Evolutionary conservation across 495 filamentous ascomycete genomes (phyloP).

Genomic region (Neohortaea acidophila): DNA sequence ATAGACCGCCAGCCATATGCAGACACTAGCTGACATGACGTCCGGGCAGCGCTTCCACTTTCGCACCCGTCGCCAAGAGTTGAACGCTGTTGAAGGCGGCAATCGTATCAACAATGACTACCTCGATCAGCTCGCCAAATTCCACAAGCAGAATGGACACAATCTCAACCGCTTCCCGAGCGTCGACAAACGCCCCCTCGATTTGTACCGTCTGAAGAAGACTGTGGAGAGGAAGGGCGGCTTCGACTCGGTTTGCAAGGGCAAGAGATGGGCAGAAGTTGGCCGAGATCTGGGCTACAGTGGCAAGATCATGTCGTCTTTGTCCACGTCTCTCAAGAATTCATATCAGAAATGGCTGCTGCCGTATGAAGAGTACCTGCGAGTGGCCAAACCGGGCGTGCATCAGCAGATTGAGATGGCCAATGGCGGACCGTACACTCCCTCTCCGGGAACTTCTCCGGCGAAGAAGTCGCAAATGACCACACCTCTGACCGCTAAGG

Average conservation of each 20-base stretch:
- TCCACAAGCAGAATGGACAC: slow-evolving; percentile 90
- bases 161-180: slow-evolving; percentile 88
- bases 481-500: slow-evolving; percentile 46
- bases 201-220: slow-evolving; percentile 92
- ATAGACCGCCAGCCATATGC: too few species aligned
- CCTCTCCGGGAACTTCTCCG: slow-evolving; percentile 76
- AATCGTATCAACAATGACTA: slow-evolving; percentile 93
- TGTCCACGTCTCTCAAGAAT: slow-evolving; percentile 96
- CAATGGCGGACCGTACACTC: slow-evolving; percentile 84
- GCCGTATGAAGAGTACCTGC: slow-evolving; percentile 91
- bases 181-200: slow-evolving; percentile 94
- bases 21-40: not conserved
- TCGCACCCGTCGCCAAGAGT: slow-evolving; percentile 85
- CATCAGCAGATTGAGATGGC: slow-evolving; percentile 88
- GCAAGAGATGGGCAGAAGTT: slow-evolving; percentile 98
- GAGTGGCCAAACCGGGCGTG: slow-evolving; percentile 86
- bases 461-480: slow-evolving; percentile 59
- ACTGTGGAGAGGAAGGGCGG: slow-evolving; percentile 86
- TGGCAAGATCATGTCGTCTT: slow-evolving; percentile 99
- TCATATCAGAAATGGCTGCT: slow-evolving; percentile 93
- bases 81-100: slow-evolving; percentile 96
- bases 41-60: slow-evolving; percentile 83
- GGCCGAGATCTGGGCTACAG: slow-evolving; percentile 94
- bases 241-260: slow-evolving; percentile 89
- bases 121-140: slow-evolving; percentile 85